Conservation (phyloP, 495 filamentous ascomycete genomes). For the Aspergillus funiculosus region DNA sequence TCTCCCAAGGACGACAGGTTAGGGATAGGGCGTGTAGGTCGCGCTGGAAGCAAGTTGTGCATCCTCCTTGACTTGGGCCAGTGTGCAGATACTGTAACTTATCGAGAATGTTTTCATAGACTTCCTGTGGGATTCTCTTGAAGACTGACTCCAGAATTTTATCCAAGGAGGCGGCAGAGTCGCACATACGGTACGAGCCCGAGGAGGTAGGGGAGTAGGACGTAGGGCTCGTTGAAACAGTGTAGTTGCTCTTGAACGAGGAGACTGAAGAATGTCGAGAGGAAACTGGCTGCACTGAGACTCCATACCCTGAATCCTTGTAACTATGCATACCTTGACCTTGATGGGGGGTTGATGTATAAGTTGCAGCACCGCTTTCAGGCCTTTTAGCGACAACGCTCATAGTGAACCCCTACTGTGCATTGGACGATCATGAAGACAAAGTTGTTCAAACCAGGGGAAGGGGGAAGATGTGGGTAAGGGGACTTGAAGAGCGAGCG, state of each 20-base stretch:
- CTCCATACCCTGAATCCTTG: conserved; percentile 24
- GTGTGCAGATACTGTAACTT: conserved; percentile 48
- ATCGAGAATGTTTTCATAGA: conserved; percentile 52
- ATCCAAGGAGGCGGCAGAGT: conserved; percentile 34
- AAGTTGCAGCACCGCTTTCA: conserved; percentile 32
- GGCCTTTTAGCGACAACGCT: conserved; percentile 43
- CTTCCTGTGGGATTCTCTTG: conserved; percentile 48
- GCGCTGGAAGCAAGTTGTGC: conserved; percentile 72
- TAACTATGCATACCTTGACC: conserved; percentile 17
- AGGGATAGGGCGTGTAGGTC: conserved; percentile 64
- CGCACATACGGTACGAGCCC: conserved; percentile 31
- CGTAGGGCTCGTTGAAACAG: conserved; percentile 36
- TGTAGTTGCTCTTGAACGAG: conserved; percentile 40
- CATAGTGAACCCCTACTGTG: conserved; percentile 24
- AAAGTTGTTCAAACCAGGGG: neutral
- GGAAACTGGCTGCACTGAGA: conserved; percentile 28
- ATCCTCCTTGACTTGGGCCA: conserved; percentile 41
- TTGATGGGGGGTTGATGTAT: conserved; percentile 23
- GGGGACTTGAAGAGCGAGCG: conserved; percentile 6
- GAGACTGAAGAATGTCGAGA: conserved; percentile 39
- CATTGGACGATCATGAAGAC: conserved; percentile 15
- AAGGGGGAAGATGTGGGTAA: conserved; percentile 1
- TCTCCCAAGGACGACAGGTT: conserved; percentile 62
- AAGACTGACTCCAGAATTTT: conserved; percentile 37
- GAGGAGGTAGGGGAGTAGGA: conserved; percentile 36